phyloP scores from a whole-genome alignment of 2,329 filamentous ascomycete species.

The Ilyonectria robusta region DNA sequence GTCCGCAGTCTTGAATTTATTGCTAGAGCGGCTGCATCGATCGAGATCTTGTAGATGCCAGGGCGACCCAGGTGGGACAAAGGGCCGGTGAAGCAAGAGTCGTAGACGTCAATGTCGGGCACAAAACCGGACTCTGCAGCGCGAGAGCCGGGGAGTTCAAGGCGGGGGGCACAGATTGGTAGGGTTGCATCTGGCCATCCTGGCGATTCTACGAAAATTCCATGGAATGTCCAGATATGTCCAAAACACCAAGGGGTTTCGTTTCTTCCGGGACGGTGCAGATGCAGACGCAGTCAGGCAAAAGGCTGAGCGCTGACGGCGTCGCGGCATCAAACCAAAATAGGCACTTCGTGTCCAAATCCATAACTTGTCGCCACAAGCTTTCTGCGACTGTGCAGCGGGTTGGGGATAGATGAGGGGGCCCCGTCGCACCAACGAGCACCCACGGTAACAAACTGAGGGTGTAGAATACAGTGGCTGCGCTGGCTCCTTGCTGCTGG shows the following conservation, averaged over 20 bases:
- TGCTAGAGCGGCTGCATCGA: conserved; percentile 11
- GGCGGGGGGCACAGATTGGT: not conserved
- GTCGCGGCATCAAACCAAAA: not conserved
- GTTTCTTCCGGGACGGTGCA: not conserved
- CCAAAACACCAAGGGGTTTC: not conserved
- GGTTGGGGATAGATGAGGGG: not conserved
- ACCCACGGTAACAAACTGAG: conserved; percentile 20
- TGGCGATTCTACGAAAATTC: conserved; percentile 21
- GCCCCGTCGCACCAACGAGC: conserved; percentile 3
- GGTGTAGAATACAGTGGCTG: conserved; percentile 12
- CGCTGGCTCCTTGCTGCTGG: not conserved
- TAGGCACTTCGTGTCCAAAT: conserved; percentile 8
- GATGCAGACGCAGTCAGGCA: not conserved
- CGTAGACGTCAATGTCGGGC: conserved; percentile 16
- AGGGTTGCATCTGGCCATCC: conserved; percentile 21
- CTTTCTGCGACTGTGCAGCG: not conserved
- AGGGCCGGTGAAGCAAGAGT: conserved; percentile 6
- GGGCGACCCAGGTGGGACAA: not conserved
- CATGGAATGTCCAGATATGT: conserved; percentile 17
- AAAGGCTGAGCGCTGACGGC: not conserved
- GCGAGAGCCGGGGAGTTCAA: not conserved
- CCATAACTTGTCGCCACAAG: not conserved
- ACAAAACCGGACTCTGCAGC: conserved; percentile 14
- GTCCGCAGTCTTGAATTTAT: not conserved
- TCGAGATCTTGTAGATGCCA: conserved; percentile 22